Base-by-base conservation (phyloP, 2,329 filamentous ascomycete species). In the Monosporascus ibericus region DNA sequence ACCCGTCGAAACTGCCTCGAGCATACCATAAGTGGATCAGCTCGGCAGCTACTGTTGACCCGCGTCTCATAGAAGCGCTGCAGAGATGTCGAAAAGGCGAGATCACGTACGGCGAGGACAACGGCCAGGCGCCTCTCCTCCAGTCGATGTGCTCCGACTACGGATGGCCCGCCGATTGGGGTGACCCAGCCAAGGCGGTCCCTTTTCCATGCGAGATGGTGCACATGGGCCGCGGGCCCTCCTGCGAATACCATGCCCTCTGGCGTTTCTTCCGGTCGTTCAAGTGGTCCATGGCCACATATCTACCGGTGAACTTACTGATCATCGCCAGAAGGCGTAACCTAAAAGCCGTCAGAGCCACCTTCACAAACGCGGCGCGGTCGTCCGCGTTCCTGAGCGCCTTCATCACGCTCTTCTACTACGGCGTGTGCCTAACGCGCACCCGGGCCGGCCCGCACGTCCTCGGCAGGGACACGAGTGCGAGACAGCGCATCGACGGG, bases 141-240 rank as follows among this genome's bases (percentile, higher is more conserved):
- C 76, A 82, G 58, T 74, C 77, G 55, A 88, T 95, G 84, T 91
- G 87, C 65, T 72, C 70, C 56, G 87, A 94, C 59, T 86, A 87
- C 68, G 72, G 72, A 30, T 82, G 84, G 74, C 89, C 90, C 0
- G 63, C 75, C n/a, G 71, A 73, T 52, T 91, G 85, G 80, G 90
- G 87, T 20, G 85, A 95, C 67, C 89, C 90, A 1, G 75, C 78
- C 18, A 75, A 76, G 52, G 80, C 84, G 1, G 70, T 86, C 9
- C 90, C 90, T 0, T 86, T 92, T 53, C 89, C 89, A 1, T 95
- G 90, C 70, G 85, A 90, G 66, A 75, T 95, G 58, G 88, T 94
- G 3, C 90, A 95, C 70, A 90, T 90, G 83, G 87, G 87, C 51
- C 78, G 77, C 56, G 87, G 88, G 2, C 76, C 82, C 2, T 89